Percentiles rank a stretch among this genome's conserved stretches.
These are phyloP conservation scores for Coccomyxa sp. DNA, from an alignment of 139 green algal species.

Conservation along the genomic window DNA sequence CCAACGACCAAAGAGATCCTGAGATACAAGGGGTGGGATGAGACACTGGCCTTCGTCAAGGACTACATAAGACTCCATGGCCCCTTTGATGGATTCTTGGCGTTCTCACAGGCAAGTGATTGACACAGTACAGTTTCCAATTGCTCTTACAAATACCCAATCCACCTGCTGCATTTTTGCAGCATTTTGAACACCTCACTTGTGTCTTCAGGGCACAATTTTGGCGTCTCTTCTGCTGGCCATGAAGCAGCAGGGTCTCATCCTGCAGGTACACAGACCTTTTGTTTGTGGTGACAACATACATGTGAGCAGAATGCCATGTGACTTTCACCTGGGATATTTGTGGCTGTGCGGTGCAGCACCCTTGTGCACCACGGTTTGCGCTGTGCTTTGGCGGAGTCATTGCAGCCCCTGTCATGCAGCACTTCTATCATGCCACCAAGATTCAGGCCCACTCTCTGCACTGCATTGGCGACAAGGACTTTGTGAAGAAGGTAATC, in stretches of 20 bases:
- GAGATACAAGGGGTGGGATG: not conserved
- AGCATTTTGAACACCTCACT: not conserved
- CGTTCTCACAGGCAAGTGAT: not conserved
- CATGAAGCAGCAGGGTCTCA: not conserved
- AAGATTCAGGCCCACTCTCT: not conserved
- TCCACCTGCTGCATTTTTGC: not conserved
- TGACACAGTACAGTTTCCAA: not conserved
- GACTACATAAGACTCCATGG: not conserved
- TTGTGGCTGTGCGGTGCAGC: not conserved
- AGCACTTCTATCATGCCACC: not conserved
- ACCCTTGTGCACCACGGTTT: not conserved
- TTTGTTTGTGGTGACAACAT: not conserved
- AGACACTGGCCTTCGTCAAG: not conserved
- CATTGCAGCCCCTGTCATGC: not conserved
- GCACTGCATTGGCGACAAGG: not conserved
- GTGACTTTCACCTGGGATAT: not conserved
- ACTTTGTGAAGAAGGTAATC: not conserved
- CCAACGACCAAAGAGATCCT: not conserved
- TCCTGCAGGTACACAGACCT: not conserved
- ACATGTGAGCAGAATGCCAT: not conserved
- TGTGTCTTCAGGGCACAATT: not conserved
- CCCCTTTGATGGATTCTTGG: not conserved
- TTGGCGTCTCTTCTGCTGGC: not conserved
- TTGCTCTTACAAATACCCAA: not conserved
- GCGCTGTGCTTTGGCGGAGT: not conserved